Base-by-base conservation (phyloP, 805 yeast species). In the Saccharomycopsis microspora region DNA sequence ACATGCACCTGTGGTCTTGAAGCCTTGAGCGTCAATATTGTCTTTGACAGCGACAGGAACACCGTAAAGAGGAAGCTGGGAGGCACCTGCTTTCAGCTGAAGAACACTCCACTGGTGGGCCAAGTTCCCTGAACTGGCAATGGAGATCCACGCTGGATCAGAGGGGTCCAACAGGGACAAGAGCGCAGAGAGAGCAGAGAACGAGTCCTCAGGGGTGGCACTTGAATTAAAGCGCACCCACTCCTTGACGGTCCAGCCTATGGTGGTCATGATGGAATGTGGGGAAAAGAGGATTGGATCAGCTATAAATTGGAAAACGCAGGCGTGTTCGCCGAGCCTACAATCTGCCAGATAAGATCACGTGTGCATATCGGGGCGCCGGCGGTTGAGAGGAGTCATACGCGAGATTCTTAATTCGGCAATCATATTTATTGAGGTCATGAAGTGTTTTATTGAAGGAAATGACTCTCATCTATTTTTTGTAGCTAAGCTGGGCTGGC, bases 41-140 rank as follows among this genome's bases (percentile, higher is more conserved):
- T 90, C 98, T 64, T 90, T 90, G 42, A 90, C 77, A 10, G 96
- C 98, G 41, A 87, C 75, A 1, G 98, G 98, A 3, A 93, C 97
- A 63, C 97, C 97, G 60, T 80, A 90, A 31, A 90, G 71, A 10
- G 87, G 85, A 39, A 85, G 64, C 0, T 60, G 50, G n/a, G 59
- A 54, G 57, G 76, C 82, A 60, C 77, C 61, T 27, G 74, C 65
- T 58, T 73, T 75, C 10, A 85, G 73, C 59, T 82, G 86, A 41
- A 89, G 67, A 37, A 79, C 75, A 44, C 72, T 71, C 88, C 95
- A 86, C 64, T 90, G 97, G 55, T 80, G 83, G 38, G 60, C 56
- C 44, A 90, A 64, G 55, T 76, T 75, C n/a, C 76, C 82, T 32
- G 66, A 64, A 3, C 84, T 59, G 3, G 84, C 82, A 28, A 87